Evolutionary conservation across 1,284 basidiomycete genomes (phyloP).

Genomic region (Paramarasmius palmivorus): DNA sequence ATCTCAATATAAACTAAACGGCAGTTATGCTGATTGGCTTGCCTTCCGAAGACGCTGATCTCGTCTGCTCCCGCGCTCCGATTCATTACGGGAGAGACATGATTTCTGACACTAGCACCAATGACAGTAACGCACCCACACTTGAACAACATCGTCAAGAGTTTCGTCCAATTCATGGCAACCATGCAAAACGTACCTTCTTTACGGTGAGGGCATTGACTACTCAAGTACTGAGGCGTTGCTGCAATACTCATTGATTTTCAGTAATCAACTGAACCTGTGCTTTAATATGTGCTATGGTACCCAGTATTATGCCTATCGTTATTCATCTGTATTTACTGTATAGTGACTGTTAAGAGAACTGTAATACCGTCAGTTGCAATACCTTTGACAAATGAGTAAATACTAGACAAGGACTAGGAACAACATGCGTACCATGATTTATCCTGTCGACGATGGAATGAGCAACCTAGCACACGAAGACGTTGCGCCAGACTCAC

Average conservation of each 20-base stretch:
- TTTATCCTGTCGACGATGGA: constrained; percentile 1
- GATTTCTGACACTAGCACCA: too few species aligned
- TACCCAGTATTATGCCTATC: too few species aligned
- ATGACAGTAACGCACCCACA: too few species aligned
- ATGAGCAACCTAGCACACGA: neutral
- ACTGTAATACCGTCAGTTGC: constrained; percentile 10
- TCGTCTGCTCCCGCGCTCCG: constrained; percentile 76
- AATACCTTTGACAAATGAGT: constrained; percentile 3
- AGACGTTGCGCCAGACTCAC: neutral
- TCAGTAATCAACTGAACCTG: too few species aligned
- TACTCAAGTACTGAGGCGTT: too few species aligned
- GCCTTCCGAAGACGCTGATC: constrained; percentile 69
- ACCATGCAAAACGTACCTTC: too few species aligned
- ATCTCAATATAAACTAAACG: constrained; percentile 22
- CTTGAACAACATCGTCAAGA: too few species aligned
- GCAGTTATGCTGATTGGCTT: too few species aligned
- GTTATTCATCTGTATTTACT: neutral
- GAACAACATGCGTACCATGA: constrained; percentile 4
- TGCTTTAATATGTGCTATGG: too few species aligned
- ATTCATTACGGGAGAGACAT: constrained; percentile 69
- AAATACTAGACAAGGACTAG: neutral
- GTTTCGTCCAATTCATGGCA: too few species aligned
- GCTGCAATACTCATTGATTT: too few species aligned
- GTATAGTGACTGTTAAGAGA: constrained; percentile 9
- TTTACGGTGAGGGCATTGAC: too few species aligned